phyloP scores from a whole-genome alignment of 805 yeast genomes.

The Candida berthetii region DNA sequence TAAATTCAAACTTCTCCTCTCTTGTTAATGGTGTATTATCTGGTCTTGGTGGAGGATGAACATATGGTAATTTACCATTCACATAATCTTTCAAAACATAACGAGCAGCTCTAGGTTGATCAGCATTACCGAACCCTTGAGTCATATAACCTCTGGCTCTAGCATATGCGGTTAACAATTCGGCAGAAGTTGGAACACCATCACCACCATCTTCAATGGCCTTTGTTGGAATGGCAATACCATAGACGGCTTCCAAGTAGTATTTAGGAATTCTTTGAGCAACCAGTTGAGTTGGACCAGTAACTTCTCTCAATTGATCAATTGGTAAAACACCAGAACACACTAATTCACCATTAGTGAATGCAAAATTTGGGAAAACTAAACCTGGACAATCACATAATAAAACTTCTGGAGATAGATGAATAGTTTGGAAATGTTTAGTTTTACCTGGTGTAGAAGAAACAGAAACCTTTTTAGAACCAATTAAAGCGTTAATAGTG shows the following conservation, averaged over 20 bases:
- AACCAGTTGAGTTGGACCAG: constrained; percentile 83
- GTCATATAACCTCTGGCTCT: constrained; percentile 97
- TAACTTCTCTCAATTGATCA: constrained; percentile 89
- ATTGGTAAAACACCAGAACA: constrained; percentile 99
- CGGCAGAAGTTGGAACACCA: constrained; percentile 86
- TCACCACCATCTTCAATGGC: constrained; percentile 83
- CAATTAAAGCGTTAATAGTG: constrained; percentile 95
- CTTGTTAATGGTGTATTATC: constrained; percentile 45
- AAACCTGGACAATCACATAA: constrained; percentile 99
- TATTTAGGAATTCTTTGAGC: constrained; percentile 85
- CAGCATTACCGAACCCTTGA: constrained; percentile 96
- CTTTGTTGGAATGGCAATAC: constrained; percentile 78
- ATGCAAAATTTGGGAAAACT: constrained; percentile 96
- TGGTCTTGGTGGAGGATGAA: constrained; percentile 80
- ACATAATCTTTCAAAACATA: constrained; percentile 92
- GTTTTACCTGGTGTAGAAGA: constrained; percentile 99
- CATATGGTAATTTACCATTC: constrained; percentile 78
- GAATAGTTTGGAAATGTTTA: constrained; percentile 95
- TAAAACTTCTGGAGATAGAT: constrained; percentile 73
- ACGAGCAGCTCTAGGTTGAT: constrained; percentile 91
- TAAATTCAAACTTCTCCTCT: constrained; percentile 60
- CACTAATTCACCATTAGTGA: constrained; percentile 92
- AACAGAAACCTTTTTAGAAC: constrained; percentile 96
- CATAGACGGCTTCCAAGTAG: constrained; percentile 86
- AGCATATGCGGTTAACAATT: constrained; percentile 85